Percentiles rank a stretch among this genome's conserved stretches.
Evolutionary conservation across 2,329 filamentous ascomycete genomes (phyloP).

Genomic region (Ascocoryne sarcoides): DNA sequence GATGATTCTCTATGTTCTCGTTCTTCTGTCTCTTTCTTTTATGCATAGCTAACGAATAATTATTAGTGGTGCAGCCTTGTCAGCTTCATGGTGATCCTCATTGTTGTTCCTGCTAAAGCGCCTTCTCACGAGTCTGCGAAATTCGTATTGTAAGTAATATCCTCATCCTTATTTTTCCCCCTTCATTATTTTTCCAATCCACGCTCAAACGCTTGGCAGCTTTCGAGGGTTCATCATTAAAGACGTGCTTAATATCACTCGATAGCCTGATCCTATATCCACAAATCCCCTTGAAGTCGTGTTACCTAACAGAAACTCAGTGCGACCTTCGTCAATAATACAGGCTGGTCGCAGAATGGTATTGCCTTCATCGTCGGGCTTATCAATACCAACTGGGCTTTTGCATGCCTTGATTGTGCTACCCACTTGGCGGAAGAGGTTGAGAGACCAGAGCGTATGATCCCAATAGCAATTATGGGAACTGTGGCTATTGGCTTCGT

Average conservation of each 20-base stretch:
- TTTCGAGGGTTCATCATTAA: neutral
- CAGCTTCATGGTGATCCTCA: conserved; percentile 37
- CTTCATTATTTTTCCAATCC: too few species aligned
- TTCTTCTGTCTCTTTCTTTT: too few species aligned
- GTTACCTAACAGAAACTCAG: too few species aligned
- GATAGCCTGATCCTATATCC: too few species aligned
- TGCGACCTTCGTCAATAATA: conserved; percentile 28
- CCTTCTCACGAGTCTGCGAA: conserved; percentile 35
- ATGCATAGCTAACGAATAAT: too few species aligned
- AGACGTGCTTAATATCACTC: too few species aligned
- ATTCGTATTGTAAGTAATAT: conserved; percentile 36
- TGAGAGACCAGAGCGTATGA: conserved; percentile 39
- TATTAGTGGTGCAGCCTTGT: conserved; percentile 30
- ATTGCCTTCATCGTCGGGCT: conserved; percentile 52
- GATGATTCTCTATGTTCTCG: too few species aligned
- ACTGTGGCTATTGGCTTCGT: conserved; percentile 43
- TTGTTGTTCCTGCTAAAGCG: conserved; percentile 39
- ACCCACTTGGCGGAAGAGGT: conserved; percentile 60
- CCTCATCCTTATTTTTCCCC: too few species aligned
- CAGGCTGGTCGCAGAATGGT: conserved; percentile 39
- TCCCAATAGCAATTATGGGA: conserved; percentile 44
- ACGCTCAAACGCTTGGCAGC: too few species aligned
- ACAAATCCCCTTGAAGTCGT: too few species aligned
- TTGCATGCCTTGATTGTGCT: conserved; percentile 57
- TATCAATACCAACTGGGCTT: conserved; percentile 60